Percentiles rank a stretch among this genome's conserved stretches.
Conservation (phyloP, 768 basidiomycete species). For the Kwoniella dejecticola region DNA sequence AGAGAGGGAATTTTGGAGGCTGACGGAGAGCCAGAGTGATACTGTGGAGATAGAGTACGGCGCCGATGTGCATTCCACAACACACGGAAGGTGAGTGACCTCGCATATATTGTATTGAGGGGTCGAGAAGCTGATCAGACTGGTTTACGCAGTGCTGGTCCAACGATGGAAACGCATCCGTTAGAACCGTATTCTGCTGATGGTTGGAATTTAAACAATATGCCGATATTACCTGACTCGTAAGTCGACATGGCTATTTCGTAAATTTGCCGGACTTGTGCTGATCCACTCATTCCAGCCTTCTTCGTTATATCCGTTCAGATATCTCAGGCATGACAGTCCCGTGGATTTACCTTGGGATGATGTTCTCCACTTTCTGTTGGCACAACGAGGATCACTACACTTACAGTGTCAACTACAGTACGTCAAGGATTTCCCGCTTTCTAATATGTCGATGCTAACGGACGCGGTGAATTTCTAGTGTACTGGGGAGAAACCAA, state of each 20-base stretch:
- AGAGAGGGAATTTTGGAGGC: constrained; percentile 94
- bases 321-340: constrained; percentile 99
- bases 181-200: constrained; percentile 82
- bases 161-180: constrained; percentile 91
- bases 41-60: constrained; percentile 99
- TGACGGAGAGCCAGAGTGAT: constrained; percentile 84
- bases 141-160: constrained; percentile 75
- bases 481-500: constrained; percentile 99
- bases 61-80: constrained; percentile 97
- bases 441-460: not conserved
- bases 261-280: not conserved
- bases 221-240: constrained; percentile 88
- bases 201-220: constrained; percentile 97
- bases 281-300: constrained; percentile 37
- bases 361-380: constrained; percentile 98
- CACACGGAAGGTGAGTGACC: constrained; percentile 80
- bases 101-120: not conserved
- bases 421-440: constrained; percentile 60
- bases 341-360: constrained; percentile 98
- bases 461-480: constrained; percentile 48
- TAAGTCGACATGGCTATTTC: constrained; percentile 14
- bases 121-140: constrained; percentile 7
- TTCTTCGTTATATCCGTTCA: constrained; percentile 95
- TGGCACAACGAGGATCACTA: constrained; percentile 99
- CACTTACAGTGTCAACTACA: constrained; percentile 92